phyloP scores from a whole-genome alignment of 2,329 filamentous ascomycete genomes.

The Alternaria sp. region DNA sequence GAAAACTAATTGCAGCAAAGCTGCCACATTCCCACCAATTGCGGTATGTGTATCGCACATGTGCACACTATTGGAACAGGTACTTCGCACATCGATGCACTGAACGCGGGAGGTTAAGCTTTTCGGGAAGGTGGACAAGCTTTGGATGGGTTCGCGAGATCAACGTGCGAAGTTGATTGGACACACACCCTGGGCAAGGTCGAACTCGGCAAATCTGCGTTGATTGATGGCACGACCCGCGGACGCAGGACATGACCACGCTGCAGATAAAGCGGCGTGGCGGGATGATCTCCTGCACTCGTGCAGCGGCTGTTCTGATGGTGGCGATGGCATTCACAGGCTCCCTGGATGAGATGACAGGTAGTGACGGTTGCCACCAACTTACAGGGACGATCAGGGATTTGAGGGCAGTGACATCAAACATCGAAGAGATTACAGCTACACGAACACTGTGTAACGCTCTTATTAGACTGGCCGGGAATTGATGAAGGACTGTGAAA shows the following conservation, averaged over 20 bases:
- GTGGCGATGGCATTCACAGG: not conserved
- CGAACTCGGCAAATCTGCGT: conserved; percentile 1
- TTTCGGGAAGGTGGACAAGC: conserved; percentile 35
- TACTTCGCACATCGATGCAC: not conserved
- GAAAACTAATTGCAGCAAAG: not conserved
- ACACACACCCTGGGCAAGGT: not conserved
- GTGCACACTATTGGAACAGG: conserved; percentile 6
- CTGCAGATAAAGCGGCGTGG: not conserved
- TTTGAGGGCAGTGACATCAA: not conserved
- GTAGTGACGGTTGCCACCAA: not conserved
- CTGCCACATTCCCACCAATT: conserved; percentile 4
- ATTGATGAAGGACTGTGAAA: not conserved
- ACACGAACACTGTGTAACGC: not conserved
- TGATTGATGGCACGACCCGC: conserved; percentile 2
- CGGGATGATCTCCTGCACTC: not conserved
- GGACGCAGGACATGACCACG: conserved; percentile 1
- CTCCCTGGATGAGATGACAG: not conserved
- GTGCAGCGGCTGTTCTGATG: not conserved
- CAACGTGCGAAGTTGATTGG: conserved; percentile 31
- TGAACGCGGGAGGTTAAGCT: conserved; percentile 19
- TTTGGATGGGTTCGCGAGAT: conserved; percentile 11
- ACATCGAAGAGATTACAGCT: not conserved
- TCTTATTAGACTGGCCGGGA: not conserved
- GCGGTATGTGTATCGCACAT: not conserved
- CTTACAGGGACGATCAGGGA: not conserved